Evolutionary conservation across 2,329 filamentous ascomycete genomes (phyloP), one percentile per base, ranked within the genome.

Genomic region (Cladosporium oxysporum): DNA sequence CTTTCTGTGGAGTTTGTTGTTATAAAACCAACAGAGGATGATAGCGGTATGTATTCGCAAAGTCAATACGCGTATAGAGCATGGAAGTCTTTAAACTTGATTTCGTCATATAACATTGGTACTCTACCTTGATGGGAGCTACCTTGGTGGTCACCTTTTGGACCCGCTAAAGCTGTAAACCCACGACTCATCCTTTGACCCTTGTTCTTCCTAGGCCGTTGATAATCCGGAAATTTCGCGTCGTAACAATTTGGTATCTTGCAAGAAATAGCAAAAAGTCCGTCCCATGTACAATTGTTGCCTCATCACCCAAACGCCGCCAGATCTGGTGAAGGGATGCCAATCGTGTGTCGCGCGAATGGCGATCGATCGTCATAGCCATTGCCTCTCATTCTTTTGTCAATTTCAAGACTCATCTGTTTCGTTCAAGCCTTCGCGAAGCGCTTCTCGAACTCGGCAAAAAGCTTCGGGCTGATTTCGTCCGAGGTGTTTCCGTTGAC

Each of bases 401-500:
- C 11, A 4, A 33, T 2, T 52, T 12, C 18, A 12, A 47, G 3
- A 11, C 31, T 29, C 52, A 31, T 33, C 5, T 21, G 2, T 33
- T 12, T 1, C 5, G 3, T 33, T 55, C 52, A 55, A 29, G 52
- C 52, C 52, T 55, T 55, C 18, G 50, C 76, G 79, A 98, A 98
- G 65, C 90, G 85, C 75, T 83, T 87, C 80, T 91, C 89, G 77
- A 99, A 91, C 79, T 97, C 93, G 10, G 83, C 80, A 74, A 92
- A 91, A 31, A 99, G 83, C 81, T 93, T 89, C n/a, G 95, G 95
- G 63, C 86, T 93, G 72, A 99, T 99, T 80, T 98, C 95, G 75
- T 99, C 92, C 75, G 93, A 97, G 77, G 88, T 94, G 79, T 93
- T 87, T 26, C 95, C 95, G 71, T 92, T 84, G 4, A 97, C 92